Conservation (phyloP, 139 green algal genomes). For the Chlorella vulgaris region DNA sequence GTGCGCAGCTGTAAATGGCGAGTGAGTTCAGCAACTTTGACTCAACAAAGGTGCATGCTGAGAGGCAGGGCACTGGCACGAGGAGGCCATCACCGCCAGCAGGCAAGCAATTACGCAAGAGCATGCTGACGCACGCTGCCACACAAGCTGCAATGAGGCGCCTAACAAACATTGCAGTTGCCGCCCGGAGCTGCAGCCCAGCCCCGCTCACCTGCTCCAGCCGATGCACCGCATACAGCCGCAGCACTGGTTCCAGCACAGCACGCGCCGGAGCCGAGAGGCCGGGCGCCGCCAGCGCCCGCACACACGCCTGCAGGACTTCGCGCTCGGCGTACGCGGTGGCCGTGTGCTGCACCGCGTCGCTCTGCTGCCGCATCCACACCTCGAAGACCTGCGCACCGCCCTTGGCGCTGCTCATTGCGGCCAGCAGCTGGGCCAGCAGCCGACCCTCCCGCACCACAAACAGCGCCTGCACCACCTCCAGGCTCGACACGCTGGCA, state of each 20-base stretch:
- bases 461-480: constrained; percentile 52
- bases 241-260: constrained; percentile 59
- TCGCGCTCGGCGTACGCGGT: constrained; percentile 80
- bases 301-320: constrained; percentile 72
- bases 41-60: no score
- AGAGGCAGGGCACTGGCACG: no score
- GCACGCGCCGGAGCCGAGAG: constrained; percentile 26
- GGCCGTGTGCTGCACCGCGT: constrained; percentile 75
- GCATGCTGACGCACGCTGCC: no score
- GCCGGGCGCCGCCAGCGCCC: constrained; percentile 33
- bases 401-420: constrained; percentile 47
- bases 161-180: no score
- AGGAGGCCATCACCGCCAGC: no score
- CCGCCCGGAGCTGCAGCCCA: neutral
- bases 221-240: constrained; percentile 72
- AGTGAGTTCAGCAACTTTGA: no score
- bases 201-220: constrained; percentile 54
- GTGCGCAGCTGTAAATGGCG: no score
- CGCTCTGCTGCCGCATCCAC: constrained; percentile 88
- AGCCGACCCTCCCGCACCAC: constrained; percentile 62
- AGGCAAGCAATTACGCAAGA: neutral
- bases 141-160: no score
- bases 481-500: constrained; percentile 30
- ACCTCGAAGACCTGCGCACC: constrained; percentile 71
- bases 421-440: constrained; percentile 59